phyloP scores from a whole-genome alignment of 2,329 filamentous ascomycete species.

The Nemania sp. region DNA sequence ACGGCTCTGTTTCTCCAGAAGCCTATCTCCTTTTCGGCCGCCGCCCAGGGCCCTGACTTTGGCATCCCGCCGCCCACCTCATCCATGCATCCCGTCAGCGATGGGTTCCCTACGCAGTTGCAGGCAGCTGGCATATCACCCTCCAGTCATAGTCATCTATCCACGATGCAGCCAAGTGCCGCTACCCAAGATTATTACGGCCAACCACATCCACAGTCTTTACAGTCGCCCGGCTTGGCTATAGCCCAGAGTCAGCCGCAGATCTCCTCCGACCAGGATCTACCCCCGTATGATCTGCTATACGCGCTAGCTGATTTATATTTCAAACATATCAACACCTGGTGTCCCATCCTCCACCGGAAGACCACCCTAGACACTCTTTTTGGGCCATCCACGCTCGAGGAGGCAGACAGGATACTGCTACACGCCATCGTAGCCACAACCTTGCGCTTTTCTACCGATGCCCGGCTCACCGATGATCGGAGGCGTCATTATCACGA shows the following conservation, averaged over 20 bases:
- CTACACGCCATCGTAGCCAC: slow-evolving; percentile 89
- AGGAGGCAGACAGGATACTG: slow-evolving; percentile 81
- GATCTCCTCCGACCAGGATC: slow-evolving; percentile 63
- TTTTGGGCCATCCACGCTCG: slow-evolving; percentile 75
- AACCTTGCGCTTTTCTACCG: slow-evolving; percentile 81
- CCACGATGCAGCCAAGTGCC: slow-evolving; percentile 45
- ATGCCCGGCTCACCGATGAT: slow-evolving; percentile 73
- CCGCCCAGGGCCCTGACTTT: slow-evolving; percentile 56
- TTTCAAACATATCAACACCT: slow-evolving; percentile 80
- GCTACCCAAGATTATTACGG: slow-evolving; percentile 57
- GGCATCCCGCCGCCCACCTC: slow-evolving; percentile 52
- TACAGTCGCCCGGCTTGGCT: slow-evolving; percentile 63
- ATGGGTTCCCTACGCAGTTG: slow-evolving; percentile 54
- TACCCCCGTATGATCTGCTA: slow-evolving; percentile 75
- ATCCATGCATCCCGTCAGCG: slow-evolving; percentile 49
- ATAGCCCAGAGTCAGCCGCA: slow-evolving; percentile 54
- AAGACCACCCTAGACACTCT: slow-evolving; percentile 80
- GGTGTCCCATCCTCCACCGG: slow-evolving; percentile 89
- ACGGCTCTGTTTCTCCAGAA: slow-evolving; percentile 66
- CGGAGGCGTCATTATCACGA: slow-evolving; percentile 76
- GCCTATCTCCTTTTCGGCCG: slow-evolving; percentile 53
- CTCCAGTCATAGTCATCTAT: slow-evolving; percentile 42
- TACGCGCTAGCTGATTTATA: slow-evolving; percentile 76
- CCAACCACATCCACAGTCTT: slow-evolving; percentile 47
- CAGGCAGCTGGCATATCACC: slow-evolving; percentile 48